Percentiles rank a stretch among this genome's conserved stretches.
Evolutionary conservation across 768 basidiomycete species (phyloP).

Genomic region (Auriscalpium vulgare): DNA sequence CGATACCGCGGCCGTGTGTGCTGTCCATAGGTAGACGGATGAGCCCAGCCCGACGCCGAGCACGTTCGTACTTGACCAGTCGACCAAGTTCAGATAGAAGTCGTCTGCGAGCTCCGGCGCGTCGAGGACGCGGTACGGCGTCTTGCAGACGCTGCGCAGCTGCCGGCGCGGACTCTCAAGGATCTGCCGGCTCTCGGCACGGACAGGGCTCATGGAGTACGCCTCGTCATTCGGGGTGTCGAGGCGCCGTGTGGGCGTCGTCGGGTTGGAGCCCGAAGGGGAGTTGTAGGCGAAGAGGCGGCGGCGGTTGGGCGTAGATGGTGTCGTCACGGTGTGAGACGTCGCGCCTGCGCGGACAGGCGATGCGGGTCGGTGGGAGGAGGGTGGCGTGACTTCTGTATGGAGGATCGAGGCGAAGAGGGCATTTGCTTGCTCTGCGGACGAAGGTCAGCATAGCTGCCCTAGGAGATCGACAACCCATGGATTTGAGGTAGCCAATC

Average conservation of each 20-base stretch:
- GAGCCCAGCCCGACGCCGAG: conserved; percentile 87
- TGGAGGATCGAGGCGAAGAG: conserved; percentile 73
- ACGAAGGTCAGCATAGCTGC: conserved; percentile 10
- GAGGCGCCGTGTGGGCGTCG: conserved; percentile 50
- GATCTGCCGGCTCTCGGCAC: conserved; percentile 71
- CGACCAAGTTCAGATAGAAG: conserved; percentile 96
- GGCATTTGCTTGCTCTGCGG: conserved; percentile 73
- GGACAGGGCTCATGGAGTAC: conserved; percentile 87
- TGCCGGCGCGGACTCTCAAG: conserved; percentile 80
- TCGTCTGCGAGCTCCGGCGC: conserved; percentile 97
- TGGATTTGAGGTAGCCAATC: not conserved
- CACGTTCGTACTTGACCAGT: conserved; percentile 94
- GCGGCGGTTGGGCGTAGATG: conserved; percentile 39
- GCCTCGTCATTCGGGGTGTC: conserved; percentile 83
- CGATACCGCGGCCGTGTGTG: conserved; percentile 85
- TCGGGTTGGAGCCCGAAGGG: conserved; percentile 43
- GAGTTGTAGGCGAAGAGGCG: conserved; percentile 67
- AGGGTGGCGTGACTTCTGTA: conserved; percentile 68
- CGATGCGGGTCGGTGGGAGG: conserved; percentile 54
- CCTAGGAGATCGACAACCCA: conserved; percentile 12
- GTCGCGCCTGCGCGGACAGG: conserved; percentile 30
- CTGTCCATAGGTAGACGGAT: conserved; percentile 96
- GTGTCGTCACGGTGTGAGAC: conserved; percentile 21
- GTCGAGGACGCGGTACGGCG: conserved; percentile 94
- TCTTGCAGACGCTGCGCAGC: conserved; percentile 81